These are phyloP conservation scores for Osmanthus fragrans DNA, from an alignment of 257 asterid species.

Conservation along the genomic window DNA sequence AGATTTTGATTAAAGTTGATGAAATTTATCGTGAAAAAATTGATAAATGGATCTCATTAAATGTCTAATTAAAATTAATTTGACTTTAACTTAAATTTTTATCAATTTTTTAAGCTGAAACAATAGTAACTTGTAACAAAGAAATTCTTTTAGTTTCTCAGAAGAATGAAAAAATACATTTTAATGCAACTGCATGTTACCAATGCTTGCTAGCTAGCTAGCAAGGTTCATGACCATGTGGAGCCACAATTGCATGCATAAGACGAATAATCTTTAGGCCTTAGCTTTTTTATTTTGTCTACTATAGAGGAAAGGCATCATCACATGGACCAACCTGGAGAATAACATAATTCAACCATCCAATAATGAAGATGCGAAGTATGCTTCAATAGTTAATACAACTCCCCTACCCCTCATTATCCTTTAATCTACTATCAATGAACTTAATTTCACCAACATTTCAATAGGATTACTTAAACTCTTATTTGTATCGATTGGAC, in stretches of 20 bases:
- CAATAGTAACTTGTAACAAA: too few species aligned
- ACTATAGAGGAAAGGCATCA: conserved; percentile 16
- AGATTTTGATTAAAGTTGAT: too few species aligned
- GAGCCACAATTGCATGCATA: conserved; percentile 26
- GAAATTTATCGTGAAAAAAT: too few species aligned
- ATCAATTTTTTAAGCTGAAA: too few species aligned
- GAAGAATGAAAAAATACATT: neutral
- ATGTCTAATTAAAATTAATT: too few species aligned
- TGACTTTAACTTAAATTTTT: too few species aligned
- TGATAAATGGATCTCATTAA: too few species aligned
- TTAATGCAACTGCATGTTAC: neutral
- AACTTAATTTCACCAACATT: too few species aligned
- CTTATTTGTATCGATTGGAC: too few species aligned
- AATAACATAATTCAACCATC: conserved; percentile 14
- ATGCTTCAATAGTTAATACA: conserved; percentile 20
- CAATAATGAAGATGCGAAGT: conserved; percentile 26
- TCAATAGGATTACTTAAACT: too few species aligned
- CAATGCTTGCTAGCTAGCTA: conserved; percentile 11
- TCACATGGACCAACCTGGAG: conserved; percentile 41
- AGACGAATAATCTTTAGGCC: neutral
- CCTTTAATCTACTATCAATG: neutral
- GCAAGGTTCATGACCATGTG: conserved; percentile 17
- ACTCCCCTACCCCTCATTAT: conserved; percentile 3
- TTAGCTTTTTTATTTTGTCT: neutral
- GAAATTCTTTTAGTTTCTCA: neutral